These are phyloP conservation scores for Leccinum olivaceopallidum DNA, from an alignment of 768 basidiomycete species.

Conservation along the genomic window DNA sequence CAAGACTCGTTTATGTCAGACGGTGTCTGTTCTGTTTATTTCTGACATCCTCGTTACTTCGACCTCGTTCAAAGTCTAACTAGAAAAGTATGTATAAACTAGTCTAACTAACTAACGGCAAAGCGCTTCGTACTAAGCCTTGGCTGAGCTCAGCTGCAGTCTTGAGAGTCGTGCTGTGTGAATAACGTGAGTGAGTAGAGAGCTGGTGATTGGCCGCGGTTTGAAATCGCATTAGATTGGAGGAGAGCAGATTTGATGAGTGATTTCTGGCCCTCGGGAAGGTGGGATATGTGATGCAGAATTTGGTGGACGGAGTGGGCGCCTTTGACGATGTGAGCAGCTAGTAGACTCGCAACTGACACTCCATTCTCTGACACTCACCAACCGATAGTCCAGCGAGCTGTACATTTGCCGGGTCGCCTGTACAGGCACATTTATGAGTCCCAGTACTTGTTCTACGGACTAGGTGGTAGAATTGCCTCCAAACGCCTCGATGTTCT, in stretches of 20 bases:
- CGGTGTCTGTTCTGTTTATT: too few species aligned
- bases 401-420: constrained; percentile 60
- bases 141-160: constrained; percentile 43
- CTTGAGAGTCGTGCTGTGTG: constrained; percentile 53
- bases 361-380: constrained; percentile 20
- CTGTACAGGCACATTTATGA: constrained; percentile 33
- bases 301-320: constrained; percentile 77
- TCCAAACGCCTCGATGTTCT: constrained; percentile 68
- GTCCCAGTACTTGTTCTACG: not conserved
- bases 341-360: not conserved
- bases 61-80: too few species aligned
- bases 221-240: constrained; percentile 69
- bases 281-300: constrained; percentile 64
- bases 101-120: constrained; percentile 32
- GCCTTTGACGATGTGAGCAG: constrained; percentile 38
- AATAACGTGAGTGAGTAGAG: not conserved
- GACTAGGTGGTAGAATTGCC: constrained; percentile 37
- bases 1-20: too few species aligned
- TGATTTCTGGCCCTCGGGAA: constrained; percentile 54
- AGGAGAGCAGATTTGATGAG: constrained; percentile 70
- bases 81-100: too few species aligned
- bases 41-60: too few species aligned
- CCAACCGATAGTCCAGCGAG: constrained; percentile 75
- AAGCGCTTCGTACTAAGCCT: constrained; percentile 47
- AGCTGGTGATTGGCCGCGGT: not conserved